Conservation (phyloP, 2,329 filamentous ascomycete species). For the Neonectria coccinea region DNA sequence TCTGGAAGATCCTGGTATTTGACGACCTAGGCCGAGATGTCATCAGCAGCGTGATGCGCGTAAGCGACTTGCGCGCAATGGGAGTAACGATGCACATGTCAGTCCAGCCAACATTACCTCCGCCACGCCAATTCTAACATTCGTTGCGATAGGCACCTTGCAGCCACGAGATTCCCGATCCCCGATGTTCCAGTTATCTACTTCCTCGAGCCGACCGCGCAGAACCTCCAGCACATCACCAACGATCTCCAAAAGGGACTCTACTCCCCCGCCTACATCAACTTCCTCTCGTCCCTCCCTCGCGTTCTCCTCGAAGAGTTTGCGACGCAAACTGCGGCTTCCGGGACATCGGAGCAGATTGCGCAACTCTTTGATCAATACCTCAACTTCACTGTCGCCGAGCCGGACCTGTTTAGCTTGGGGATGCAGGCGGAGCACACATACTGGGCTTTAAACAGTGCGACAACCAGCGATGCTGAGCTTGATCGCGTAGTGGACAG, state of each 20-base stretch:
- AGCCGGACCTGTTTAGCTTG: constrained; percentile 94
- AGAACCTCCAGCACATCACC: constrained; percentile 86
- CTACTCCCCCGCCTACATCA: constrained; percentile 94
- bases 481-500: constrained; percentile 88
- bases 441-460: constrained; percentile 97
- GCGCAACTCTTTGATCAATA: constrained; percentile 97
- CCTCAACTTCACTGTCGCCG: constrained; percentile 95
- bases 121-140: constrained; percentile 40
- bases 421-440: constrained; percentile 91
- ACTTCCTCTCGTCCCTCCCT: constrained; percentile 94
- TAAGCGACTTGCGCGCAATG: constrained; percentile 91
- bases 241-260: constrained; percentile 86
- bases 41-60: constrained; percentile 93
- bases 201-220: constrained; percentile 86
- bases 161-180: constrained; percentile 85
- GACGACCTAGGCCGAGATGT: constrained; percentile 92
- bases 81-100: constrained; percentile 98
- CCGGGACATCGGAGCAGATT: constrained; percentile 88
- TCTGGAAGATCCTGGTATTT: constrained; percentile 98
- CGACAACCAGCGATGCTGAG: constrained; percentile 88
- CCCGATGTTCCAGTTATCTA: constrained; percentile 97
- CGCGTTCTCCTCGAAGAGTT: constrained; percentile 94
- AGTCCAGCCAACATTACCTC: constrained; percentile 33
- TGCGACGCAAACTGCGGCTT: constrained; percentile 84
- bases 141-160: constrained; percentile 74